Base-by-base conservation (phyloP, 768 basidiomycete genomes). In the Kwoniella europaea region DNA sequence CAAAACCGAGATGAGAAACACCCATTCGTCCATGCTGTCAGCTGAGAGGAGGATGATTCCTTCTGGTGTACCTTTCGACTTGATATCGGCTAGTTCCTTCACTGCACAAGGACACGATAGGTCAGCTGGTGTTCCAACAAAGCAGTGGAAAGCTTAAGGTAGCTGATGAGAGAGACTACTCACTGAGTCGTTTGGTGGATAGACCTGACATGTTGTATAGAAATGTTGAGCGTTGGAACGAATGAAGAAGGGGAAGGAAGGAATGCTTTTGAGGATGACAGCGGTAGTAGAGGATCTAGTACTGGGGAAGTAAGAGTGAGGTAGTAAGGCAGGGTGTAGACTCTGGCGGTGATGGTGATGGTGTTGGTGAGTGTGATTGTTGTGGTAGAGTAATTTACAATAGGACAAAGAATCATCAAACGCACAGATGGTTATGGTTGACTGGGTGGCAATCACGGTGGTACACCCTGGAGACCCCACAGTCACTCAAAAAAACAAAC, bases 51-150 rank as follows among this genome's bases (percentile, higher is more conserved):
- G 74, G 22, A 53, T 27, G 3, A 83, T 81, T 3, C 82, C 82
- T 15, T 63, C 67, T 13, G 82, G 80, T 15, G 79, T 80, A 10
- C 80, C 80, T 57, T 78, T 77, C 10, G 64, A 55, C 10, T 76
- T 64, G 69, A 83, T 78, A n/a, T 79, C 76, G 13, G 64, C 50
- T 6, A 83, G 75, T 68, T 83, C 82, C 60, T 83, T 83, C 74
- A 77, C 80, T 81, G 52, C n/a, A 10, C 20, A 4, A 7, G 46
- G 42, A 43, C 16, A 42, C 9, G 5, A 15, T 52, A 16, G 16
- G 54, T 55, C 54, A 55, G 54, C 54, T 24, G 20, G 10, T 55
- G 6, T 35, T 35, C 35, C 35, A 0, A 35, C 0, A 55, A 2
- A 2, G 1, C 10, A 4, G 0, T 50, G 46, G 5, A 55, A 22